These are phyloP conservation scores for Spathaspora gorwiae DNA, from an alignment of 805 yeast species.

Conservation along the genomic window DNA sequence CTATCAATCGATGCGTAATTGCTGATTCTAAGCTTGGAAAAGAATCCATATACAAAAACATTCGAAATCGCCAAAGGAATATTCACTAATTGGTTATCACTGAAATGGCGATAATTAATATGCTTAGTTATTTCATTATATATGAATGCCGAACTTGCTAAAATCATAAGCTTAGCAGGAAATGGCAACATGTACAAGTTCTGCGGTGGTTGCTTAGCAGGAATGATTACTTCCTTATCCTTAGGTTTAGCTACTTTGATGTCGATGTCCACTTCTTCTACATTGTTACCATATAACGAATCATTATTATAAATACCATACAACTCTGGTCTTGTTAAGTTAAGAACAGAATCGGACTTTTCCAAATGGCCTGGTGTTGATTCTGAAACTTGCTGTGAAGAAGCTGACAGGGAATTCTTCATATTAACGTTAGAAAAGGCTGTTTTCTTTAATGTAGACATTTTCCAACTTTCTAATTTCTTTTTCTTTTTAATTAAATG, in stretches of 20 bases:
- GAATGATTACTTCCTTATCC: neutral
- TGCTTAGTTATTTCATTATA: constrained; percentile 52
- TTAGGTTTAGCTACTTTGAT: neutral
- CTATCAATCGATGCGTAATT: constrained; percentile 7
- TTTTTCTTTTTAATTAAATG: neutral
- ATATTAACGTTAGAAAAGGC: constrained; percentile 16
- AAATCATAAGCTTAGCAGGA: constrained; percentile 16
- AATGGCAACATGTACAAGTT: constrained; percentile 3
- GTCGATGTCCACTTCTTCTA: neutral
- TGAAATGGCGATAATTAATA: constrained; percentile 47
- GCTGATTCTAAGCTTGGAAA: constrained; percentile 20
- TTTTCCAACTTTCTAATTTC: neutral
- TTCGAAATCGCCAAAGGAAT: constrained; percentile 38
- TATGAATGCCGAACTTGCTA: constrained; percentile 45
- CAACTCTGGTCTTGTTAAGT: constrained; percentile 48
- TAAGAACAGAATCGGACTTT: constrained; percentile 39
- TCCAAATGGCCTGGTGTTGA: constrained; percentile 21
- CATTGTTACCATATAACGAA: constrained; percentile 15
- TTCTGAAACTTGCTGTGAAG: constrained; percentile 4
- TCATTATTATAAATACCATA: constrained; percentile 48
- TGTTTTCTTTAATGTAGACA: constrained; percentile 13
- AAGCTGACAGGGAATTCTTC: constrained; percentile 8
- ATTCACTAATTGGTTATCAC: constrained; percentile 36
- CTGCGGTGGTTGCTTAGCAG: neutral
- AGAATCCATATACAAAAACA: constrained; percentile 20